Evolutionary conservation across 75 land plant genomes (phyloP).

Genomic region (Picea glauca): DNA sequence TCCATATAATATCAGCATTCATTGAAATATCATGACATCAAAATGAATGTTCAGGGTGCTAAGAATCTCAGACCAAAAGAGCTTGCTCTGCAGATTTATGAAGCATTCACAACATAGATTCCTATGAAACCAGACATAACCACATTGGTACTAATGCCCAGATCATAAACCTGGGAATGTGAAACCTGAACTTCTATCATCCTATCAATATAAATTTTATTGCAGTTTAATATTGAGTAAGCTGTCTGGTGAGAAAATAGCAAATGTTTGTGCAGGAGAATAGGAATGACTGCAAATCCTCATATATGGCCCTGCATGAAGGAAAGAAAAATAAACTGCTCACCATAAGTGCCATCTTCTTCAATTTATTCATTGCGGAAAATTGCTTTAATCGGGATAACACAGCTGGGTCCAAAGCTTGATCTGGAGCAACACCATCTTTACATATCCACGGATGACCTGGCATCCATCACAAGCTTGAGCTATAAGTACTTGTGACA

Average conservation of each 20-base stretch:
- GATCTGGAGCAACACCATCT: slow-evolving; percentile 94
- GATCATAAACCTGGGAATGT: background rate
- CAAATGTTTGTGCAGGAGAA: background rate
- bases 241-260: background rate
- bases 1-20: background rate
- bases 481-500: background rate
- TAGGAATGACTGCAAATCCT: background rate
- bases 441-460: slow-evolving; percentile 94
- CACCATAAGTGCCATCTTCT: slow-evolving; percentile 89
- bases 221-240: background rate
- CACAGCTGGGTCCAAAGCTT: slow-evolving; percentile 78
- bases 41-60: background rate
- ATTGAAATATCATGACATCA: background rate
- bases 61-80: background rate
- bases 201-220: background rate
- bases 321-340: slow-evolving; percentile 7
- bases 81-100: background rate
- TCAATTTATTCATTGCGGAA: slow-evolving; percentile 94
- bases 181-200: background rate
- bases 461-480: slow-evolving; percentile 10
- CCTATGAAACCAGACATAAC: background rate
- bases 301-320: background rate
- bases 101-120: background rate
- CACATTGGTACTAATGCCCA: background rate
- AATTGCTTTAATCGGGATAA: slow-evolving; percentile 85